Conservation (phyloP, 1,284 basidiomycete species). For the Ustilago tritici region DNA sequence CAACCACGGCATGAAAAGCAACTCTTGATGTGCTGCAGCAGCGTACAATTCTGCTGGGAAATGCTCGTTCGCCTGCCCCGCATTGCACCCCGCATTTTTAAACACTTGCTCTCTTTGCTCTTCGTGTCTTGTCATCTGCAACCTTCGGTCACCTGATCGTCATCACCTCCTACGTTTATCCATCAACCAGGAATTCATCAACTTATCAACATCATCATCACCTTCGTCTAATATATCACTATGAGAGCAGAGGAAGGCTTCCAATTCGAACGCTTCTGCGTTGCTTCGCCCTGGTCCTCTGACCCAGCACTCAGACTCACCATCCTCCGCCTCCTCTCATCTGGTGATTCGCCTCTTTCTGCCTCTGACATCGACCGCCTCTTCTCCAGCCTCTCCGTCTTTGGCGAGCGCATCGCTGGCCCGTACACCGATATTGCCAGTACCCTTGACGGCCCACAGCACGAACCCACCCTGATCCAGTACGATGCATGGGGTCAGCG, state of each 20-base stretch:
- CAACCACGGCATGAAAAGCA: too few species aligned
- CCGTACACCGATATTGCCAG: conserved; percentile 32
- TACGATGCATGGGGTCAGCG: conserved; percentile 59
- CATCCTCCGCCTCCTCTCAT: conserved; percentile 41
- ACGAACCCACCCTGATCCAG: conserved; percentile 52
- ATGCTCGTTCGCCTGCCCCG: too few species aligned
- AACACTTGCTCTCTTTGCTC: too few species aligned
- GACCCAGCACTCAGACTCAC: conserved; percentile 43
- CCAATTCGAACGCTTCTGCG: conserved; percentile 47
- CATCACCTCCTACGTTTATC: not conserved
- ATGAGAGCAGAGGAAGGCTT: conserved; percentile 54
- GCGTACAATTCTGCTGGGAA: too few species aligned
- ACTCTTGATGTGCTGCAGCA: too few species aligned
- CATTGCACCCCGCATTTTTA: not conserved
- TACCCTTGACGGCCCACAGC: conserved; percentile 42
- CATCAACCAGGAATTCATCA: not conserved
- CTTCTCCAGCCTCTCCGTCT: conserved; percentile 22
- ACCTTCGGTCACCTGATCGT: not conserved
- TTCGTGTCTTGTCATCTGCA: too few species aligned
- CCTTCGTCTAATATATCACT: not conserved
- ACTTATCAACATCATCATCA: too few species aligned
- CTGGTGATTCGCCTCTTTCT: conserved; percentile 13
- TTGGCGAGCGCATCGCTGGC: conserved; percentile 28
- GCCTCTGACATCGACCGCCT: conserved; percentile 18
- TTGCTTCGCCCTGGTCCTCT: conserved; percentile 44